A percentile compares a stretch with the other conserved stretches of the same genome.
Evolutionary conservation across 805 yeast species (phyloP).

Genomic region (Wickerhamiella australiensis): DNA sequence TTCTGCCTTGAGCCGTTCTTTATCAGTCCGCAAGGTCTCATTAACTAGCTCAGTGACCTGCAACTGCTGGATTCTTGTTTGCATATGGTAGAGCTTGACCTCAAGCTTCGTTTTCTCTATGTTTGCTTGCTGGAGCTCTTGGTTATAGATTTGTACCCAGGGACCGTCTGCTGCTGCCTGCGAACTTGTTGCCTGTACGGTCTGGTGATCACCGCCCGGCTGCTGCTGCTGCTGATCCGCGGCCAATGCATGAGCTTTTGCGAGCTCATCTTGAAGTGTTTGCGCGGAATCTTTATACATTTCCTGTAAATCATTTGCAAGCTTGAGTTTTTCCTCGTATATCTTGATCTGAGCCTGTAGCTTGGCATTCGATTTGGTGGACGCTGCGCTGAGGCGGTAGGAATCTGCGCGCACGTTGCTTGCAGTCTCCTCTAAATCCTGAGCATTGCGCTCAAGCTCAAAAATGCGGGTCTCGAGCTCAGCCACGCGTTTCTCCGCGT

Average conservation of each 20-base stretch:
- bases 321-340: neutral
- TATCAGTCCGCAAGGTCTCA: constrained; percentile 3
- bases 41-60: constrained; percentile 5
- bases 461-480: neutral
- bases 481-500: neutral
- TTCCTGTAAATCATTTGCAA: neutral
- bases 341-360: neutral
- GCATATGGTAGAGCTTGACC: neutral
- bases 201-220: constrained; percentile 70
- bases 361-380: neutral
- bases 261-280: neutral
- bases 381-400: neutral
- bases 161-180: neutral
- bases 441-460: neutral
- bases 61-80: constrained; percentile 1
- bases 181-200: neutral
- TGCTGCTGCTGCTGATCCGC: constrained; percentile 27
- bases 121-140: neutral
- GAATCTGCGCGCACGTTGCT: neutral
- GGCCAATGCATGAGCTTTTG: neutral
- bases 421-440: neutral
- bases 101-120: neutral
- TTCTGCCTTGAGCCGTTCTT: neutral
- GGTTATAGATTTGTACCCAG: neutral
- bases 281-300: neutral